A percentile compares a stretch with the other conserved stretches of the same genome.
phyloP scores from a whole-genome alignment of 106 monocot genomes.

The Agapanthus africanus region DNA sequence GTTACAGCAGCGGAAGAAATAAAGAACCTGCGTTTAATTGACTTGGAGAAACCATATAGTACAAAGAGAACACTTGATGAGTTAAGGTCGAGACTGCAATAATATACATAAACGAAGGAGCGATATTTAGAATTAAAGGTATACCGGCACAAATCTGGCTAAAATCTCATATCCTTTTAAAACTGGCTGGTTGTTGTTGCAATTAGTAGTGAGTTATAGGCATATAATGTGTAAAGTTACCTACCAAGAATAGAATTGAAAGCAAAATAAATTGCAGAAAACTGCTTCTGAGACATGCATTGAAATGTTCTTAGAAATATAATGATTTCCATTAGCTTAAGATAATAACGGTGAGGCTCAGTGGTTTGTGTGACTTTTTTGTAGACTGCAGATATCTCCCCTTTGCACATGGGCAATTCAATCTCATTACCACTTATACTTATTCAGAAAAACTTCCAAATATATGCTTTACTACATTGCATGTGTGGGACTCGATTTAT shows the following conservation, averaged over 20 bases:
- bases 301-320: neutral
- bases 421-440: neutral
- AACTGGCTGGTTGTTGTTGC: neutral
- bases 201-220: neutral
- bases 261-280: conserved; percentile 1
- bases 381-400: neutral
- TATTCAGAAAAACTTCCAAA: neutral
- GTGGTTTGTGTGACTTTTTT: neutral
- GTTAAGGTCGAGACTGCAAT: neutral
- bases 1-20: neutral
- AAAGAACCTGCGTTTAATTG: conserved; percentile 1
- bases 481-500: neutral
- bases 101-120: neutral
- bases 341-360: neutral
- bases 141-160: neutral
- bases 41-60: neutral
- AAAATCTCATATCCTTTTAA: neutral
- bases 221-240: neutral
- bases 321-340: neutral
- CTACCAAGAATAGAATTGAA: neutral
- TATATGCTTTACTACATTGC: neutral
- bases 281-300: neutral
- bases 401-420: neutral
- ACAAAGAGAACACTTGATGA: neutral
- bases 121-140: neutral